Evolutionary conservation across 108 stramenopile genomes (phyloP).

Genomic region (Skeletonema menzelii): DNA sequence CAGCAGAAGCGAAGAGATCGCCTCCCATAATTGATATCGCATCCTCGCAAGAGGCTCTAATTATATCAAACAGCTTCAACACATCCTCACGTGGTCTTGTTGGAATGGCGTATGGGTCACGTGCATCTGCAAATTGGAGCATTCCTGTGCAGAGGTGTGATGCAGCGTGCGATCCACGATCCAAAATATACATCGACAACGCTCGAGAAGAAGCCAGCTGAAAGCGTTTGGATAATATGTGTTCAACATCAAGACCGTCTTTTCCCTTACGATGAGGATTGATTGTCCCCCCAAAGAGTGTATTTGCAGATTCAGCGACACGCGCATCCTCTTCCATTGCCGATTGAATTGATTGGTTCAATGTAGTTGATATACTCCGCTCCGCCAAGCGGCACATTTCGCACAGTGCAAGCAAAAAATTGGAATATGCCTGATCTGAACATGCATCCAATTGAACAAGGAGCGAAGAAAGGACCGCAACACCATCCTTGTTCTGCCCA

Average conservation of each 20-base stretch:
- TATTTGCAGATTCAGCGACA: conserved; percentile 42
- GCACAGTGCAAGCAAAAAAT: conserved; percentile 63
- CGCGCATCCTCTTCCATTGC: conserved; percentile 52
- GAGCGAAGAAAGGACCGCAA: conserved; percentile 19
- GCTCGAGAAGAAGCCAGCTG: conserved; percentile 71
- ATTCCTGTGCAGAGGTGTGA: conserved; percentile 39
- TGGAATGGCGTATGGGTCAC: conserved; percentile 52
- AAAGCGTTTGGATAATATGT: conserved; percentile 57
- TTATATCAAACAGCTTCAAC: conserved; percentile 55
- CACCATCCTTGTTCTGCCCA: conserved; percentile 26
- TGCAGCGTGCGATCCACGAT: conserved; percentile 64
- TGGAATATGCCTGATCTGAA: conserved; percentile 37
- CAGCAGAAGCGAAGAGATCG: conserved; percentile 56
- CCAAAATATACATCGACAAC: conserved; percentile 61
- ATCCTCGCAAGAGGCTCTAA: conserved; percentile 61
- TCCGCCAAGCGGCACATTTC: conserved; percentile 84
- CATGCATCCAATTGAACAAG: conserved; percentile 34
- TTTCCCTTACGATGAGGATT: conserved; percentile 44
- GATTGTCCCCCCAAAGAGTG: conserved; percentile 34
- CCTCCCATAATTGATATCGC: conserved; percentile 78
- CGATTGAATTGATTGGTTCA: conserved; percentile 74
- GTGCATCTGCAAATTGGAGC: conserved; percentile 28
- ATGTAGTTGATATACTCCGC: conserved; percentile 62
- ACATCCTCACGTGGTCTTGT: conserved; percentile 52
- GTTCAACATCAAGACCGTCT: conserved; percentile 51